Base-by-base conservation (phyloP, 805 yeast genomes). In the Saturnispora halmiae region DNA sequence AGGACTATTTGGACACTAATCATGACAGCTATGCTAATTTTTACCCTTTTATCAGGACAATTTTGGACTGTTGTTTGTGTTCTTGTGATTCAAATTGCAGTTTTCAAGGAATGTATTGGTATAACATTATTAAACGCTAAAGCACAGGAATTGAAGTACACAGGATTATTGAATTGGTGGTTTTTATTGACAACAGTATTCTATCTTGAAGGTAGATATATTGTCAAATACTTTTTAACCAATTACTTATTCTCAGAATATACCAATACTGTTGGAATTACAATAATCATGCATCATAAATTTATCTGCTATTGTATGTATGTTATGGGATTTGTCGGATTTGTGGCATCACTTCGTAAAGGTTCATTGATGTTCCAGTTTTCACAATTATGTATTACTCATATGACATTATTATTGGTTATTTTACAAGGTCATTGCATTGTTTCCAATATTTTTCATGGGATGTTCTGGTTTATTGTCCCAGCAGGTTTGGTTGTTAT, bases 401-500 rank as follows among this genome's bases (percentile, higher is more conserved):
- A 90, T 59, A 86, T 92, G 95, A 86, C 92, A 15, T 65, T 92
- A 51, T 65, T 88, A 46, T 64, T 92, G 44, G 95, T 90, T 41
- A 94, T 92, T 21, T 78, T 85, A 66, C 98, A 92, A 66, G 92
- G 94, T 35, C 95, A 92, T 62, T 77, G 88, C 59, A 83, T 92
- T 52, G 87, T 85, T 51, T 83, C 79, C 54, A 92, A 92, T 61
- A 82, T 90, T 43, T 70, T 88, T 52, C 82, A 77, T 49, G 98
- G 98, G 11, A 67, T 92, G 58, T 81, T 87, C 55, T 92, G 98
- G 98, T 85, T 92, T 63, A 66, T 92, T 45, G 69, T 92, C 39
- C 98, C 98, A 6, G 87, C 85, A 46, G 80, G 92, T 2, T 69
- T 90, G 54, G 98, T 92, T 37, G 85, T 92, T 50, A 82, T 85